Percentiles rank a stretch among this genome's conserved stretches.
Evolutionary conservation across 805 yeast species (phyloP).

Genomic region (Wickerhamomyces pijperi): DNA sequence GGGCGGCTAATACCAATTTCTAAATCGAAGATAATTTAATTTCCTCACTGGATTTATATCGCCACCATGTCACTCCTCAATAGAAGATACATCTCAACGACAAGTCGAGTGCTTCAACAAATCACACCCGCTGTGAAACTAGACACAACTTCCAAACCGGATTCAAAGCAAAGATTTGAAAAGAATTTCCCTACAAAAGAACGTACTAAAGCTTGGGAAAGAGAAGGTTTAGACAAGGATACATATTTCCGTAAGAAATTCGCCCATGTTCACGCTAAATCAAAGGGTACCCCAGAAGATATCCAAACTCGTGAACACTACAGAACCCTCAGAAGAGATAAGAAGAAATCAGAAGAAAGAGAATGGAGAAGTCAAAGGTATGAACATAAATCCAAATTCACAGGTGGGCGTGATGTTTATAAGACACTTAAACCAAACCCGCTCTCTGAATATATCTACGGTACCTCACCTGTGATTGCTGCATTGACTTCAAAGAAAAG

Average conservation of each 20-base stretch:
- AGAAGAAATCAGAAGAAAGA: conserved; percentile 2
- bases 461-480: conserved; percentile 64
- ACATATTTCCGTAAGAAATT: conserved; percentile 49
- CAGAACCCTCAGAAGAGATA: conserved; percentile 10
- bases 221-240: conserved; percentile 48
- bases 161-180: conserved; percentile 21
- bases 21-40: too few species aligned
- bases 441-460: conserved; percentile 59
- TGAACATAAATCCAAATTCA: conserved; percentile 10
- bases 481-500: conserved; percentile 52
- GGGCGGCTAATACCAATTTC: too few species aligned
- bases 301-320: conserved; percentile 11
- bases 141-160: conserved; percentile 1
- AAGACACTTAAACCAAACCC: conserved; percentile 27
- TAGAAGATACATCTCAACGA: not conserved
- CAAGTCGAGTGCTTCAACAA: not conserved
- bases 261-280: conserved; percentile 53
- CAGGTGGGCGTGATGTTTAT: conserved; percentile 10
- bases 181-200: conserved; percentile 30
- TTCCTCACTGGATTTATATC: too few species aligned
- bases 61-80: not conserved
- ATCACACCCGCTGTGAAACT: conserved; percentile 10
- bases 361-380: conserved; percentile 7
- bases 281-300: conserved; percentile 11
- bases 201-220: conserved; percentile 53